Conservation (phyloP, 1,139 yeast genomes). For the Tardiomyces blankii region DNA sequence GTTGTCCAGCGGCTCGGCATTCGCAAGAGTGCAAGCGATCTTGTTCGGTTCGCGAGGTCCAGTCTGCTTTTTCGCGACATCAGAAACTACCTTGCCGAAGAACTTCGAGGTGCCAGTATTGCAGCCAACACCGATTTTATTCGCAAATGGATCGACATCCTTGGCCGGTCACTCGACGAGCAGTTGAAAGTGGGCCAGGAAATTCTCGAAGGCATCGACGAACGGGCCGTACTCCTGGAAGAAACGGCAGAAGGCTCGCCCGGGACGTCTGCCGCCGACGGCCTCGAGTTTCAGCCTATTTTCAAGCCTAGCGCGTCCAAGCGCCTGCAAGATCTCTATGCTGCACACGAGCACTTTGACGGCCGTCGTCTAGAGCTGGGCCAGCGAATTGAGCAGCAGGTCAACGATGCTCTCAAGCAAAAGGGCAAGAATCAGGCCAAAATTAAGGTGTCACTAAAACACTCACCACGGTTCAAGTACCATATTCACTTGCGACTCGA, state of each 20-base stretch:
- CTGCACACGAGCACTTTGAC: constrained; percentile 12
- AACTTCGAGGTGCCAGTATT: neutral
- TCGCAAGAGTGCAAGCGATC: constrained; percentile 5
- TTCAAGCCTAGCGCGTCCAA: constrained; percentile 15
- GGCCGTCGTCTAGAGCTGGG: constrained; percentile 12
- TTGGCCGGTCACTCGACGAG: constrained; percentile 3
- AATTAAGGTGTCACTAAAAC: constrained; percentile 18
- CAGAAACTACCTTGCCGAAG: neutral
- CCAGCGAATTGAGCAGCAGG: constrained; percentile 6
- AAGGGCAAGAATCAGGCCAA: constrained; percentile 8
- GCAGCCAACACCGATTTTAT: neutral
- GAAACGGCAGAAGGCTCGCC: neutral
- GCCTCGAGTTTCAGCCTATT: constrained; percentile 8
- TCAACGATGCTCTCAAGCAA: neutral
- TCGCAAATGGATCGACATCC: constrained; percentile 8
- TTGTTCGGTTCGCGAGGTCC: neutral
- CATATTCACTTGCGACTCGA: constrained; percentile 16
- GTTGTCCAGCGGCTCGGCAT: constrained; percentile 37
- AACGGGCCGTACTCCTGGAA: constrained; percentile 2
- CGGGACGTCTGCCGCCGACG: neutral
- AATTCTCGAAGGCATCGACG: constrained; percentile 10
- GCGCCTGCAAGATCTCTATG: constrained; percentile 15
- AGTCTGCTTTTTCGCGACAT: neutral
- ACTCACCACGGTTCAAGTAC: constrained; percentile 26
- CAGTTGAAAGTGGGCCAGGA: constrained; percentile 8